Percentiles rank a stretch among this genome's conserved stretches.
These are phyloP conservation scores for Cutaneotrichosporon dermatis DNA, from an alignment of 1,284 basidiomycete species.

Conservation along the genomic window DNA sequence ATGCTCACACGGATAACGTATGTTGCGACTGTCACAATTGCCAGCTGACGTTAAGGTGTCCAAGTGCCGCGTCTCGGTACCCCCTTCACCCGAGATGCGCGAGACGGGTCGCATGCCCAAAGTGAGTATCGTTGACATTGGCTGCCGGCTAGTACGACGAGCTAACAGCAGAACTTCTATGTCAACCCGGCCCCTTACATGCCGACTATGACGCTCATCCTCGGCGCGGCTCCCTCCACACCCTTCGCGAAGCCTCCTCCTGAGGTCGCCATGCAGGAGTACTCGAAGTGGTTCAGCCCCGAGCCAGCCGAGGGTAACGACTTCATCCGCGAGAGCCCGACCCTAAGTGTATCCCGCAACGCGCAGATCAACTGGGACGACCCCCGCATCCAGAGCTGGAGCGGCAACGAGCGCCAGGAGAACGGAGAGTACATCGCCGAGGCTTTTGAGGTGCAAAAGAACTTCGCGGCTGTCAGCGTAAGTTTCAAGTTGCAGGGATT, in stretches of 20 bases:
- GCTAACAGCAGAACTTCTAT: constrained; percentile 26
- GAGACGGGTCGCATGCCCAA: constrained; percentile 24
- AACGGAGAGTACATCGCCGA: constrained; percentile 35
- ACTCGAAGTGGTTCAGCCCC: constrained; percentile 35
- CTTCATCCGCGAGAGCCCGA: constrained; percentile 28
- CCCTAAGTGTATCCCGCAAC: constrained; percentile 18
- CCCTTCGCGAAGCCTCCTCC: constrained; percentile 2
- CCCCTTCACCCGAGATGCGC: constrained; percentile 29
- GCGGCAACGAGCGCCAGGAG: constrained; percentile 28
- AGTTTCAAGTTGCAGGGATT: not conserved
- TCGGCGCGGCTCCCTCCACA: constrained; percentile 7
- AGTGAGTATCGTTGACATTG: too few relatives aligned
- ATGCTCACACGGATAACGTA: constrained; percentile 39
- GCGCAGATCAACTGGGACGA: constrained; percentile 38
- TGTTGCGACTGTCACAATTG: constrained; percentile 10
- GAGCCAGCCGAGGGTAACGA: constrained; percentile 13
- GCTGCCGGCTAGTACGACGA: too few relatives aligned
- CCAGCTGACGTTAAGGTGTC: constrained; percentile 12
- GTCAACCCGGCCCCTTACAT: constrained; percentile 37
- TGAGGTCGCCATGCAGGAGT: constrained; percentile 17
- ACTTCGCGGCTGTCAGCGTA: constrained; percentile 17
- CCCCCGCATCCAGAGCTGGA: constrained; percentile 37
- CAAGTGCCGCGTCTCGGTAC: constrained; percentile 35
- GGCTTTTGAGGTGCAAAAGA: constrained; percentile 23
- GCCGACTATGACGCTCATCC: constrained; percentile 23